These are phyloP conservation scores for Aspergillus funiculosus DNA, from an alignment of 495 filamentous ascomycete genomes.

Conservation along the genomic window DNA sequence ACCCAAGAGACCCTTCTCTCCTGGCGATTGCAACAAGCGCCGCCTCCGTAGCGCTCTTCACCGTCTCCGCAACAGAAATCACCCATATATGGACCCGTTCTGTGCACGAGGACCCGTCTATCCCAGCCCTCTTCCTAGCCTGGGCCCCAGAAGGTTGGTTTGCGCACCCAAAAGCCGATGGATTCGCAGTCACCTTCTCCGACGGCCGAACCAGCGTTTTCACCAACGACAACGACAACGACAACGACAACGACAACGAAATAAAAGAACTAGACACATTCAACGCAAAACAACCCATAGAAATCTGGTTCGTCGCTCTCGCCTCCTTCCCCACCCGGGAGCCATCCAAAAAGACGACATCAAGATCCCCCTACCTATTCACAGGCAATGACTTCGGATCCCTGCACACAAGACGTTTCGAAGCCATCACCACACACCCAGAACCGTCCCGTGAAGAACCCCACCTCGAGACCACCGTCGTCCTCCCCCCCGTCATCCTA, in stretches of 20 bases:
- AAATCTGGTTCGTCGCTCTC: slow-evolving; percentile 44
- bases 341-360: neutral
- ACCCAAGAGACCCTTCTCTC: slow-evolving; percentile 46
- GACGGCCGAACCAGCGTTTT: slow-evolving; percentile 53
- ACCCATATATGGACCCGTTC: slow-evolving; percentile 31
- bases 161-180: slow-evolving; percentile 25
- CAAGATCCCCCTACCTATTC: slow-evolving; percentile 30
- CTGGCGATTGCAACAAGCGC: slow-evolving; percentile 70
- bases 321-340: slow-evolving; percentile 13
- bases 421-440: neutral
- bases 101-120: slow-evolving; percentile 43
- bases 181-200: slow-evolving; percentile 62
- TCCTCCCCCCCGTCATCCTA: slow-evolving; percentile 19
- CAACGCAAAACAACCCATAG: slow-evolving; percentile 34
- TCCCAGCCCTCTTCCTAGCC: slow-evolving; percentile 63
- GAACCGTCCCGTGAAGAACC: slow-evolving; percentile 14
- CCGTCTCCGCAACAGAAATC: slow-evolving; percentile 22
- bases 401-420: slow-evolving; percentile 31
- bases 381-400: slow-evolving; percentile 34
- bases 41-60: slow-evolving; percentile 61
- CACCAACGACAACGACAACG: slow-evolving; percentile 18
- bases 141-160: slow-evolving; percentile 58
- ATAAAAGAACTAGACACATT: slow-evolving; percentile 27
- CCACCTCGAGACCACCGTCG: too few species aligned
- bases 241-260: slow-evolving; percentile 1